These are phyloP conservation scores for Cercospora brassicicola DNA, from an alignment of 2,329 filamentous ascomycete species.

Conservation along the genomic window DNA sequence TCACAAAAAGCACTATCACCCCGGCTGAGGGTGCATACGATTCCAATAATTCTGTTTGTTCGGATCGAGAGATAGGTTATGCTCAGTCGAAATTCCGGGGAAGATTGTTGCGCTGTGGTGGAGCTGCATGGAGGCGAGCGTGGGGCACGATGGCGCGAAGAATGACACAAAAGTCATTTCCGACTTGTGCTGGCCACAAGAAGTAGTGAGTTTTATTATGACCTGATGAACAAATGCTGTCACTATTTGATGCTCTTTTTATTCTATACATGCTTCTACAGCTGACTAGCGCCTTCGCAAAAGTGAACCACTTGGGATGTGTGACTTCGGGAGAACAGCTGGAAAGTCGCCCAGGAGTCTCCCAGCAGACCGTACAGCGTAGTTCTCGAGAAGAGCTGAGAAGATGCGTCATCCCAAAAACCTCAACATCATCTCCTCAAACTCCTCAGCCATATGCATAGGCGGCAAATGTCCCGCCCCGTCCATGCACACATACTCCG, in stretches of 20 bases:
- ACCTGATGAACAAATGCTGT: background rate
- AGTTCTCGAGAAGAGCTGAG: background rate
- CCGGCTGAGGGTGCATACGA: background rate
- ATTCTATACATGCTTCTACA: background rate
- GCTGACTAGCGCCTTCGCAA: background rate
- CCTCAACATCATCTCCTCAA: conserved; percentile 28
- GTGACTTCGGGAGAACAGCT: background rate
- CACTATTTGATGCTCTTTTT: background rate
- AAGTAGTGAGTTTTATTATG: background rate
- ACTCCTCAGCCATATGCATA: conserved; percentile 32
- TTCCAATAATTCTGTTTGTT: background rate
- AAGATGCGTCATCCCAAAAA: conserved; percentile 19
- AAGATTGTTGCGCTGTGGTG: background rate
- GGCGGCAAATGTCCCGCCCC: conserved; percentile 35
- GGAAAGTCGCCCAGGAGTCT: background rate
- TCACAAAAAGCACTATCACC: background rate
- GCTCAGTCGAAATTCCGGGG: background rate
- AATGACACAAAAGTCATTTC: background rate
- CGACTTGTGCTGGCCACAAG: background rate
- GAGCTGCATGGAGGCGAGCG: background rate
- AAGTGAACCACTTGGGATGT: background rate
- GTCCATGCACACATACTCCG: conserved; percentile 29
- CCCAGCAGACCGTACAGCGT: background rate
- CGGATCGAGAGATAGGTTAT: background rate
- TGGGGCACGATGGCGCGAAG: background rate